phyloP scores from a whole-genome alignment of 768 basidiomycete species.

The Suillus brevipes region DNA sequence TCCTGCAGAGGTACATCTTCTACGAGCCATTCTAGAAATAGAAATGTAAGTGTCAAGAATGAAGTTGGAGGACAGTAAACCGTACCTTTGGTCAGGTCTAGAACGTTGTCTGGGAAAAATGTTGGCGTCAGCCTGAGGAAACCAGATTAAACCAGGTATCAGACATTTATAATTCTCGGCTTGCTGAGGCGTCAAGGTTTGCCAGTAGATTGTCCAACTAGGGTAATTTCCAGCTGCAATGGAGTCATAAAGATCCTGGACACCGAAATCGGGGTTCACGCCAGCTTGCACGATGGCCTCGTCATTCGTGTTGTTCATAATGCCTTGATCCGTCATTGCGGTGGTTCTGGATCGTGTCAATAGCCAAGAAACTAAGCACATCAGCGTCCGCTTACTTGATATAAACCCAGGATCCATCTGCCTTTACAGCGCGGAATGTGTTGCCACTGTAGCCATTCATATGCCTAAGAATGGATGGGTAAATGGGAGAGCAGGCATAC shows the following conservation, averaged over 20 bases:
- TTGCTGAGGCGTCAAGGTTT: slow-evolving; percentile 51
- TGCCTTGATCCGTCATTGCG: slow-evolving; percentile 35
- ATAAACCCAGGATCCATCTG: slow-evolving; percentile 50
- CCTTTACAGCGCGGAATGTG: slow-evolving; percentile 46
- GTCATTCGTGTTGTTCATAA: slow-evolving; percentile 38
- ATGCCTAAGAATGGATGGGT: slow-evolving; percentile 25
- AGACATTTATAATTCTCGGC: slow-evolving; percentile 47
- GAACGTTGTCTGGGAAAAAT: slow-evolving; percentile 43
- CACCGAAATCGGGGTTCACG: slow-evolving; percentile 51
- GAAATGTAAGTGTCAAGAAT: not conserved
- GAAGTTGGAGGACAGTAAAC: not conserved
- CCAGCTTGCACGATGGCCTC: slow-evolving; percentile 40
- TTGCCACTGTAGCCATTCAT: slow-evolving; percentile 55
- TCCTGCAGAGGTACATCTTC: slow-evolving; percentile 36
- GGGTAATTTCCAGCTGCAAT: slow-evolving; percentile 55
- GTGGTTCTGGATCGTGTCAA: slow-evolving; percentile 20
- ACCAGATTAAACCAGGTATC: slow-evolving; percentile 7
- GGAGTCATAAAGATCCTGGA: slow-evolving; percentile 54
- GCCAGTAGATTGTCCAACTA: slow-evolving; percentile 58
- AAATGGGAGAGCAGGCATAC: not conserved
- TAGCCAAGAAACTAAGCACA: not conserved
- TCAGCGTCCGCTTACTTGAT: slow-evolving; percentile 43
- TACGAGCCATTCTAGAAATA: slow-evolving; percentile 34
- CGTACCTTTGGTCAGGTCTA: slow-evolving; percentile 49
- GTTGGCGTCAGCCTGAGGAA: not conserved